Evolutionary conservation across 1,139 yeast species (phyloP), one percentile per base, ranked within the genome.

Genomic region (Debaryomyces sp.): DNA sequence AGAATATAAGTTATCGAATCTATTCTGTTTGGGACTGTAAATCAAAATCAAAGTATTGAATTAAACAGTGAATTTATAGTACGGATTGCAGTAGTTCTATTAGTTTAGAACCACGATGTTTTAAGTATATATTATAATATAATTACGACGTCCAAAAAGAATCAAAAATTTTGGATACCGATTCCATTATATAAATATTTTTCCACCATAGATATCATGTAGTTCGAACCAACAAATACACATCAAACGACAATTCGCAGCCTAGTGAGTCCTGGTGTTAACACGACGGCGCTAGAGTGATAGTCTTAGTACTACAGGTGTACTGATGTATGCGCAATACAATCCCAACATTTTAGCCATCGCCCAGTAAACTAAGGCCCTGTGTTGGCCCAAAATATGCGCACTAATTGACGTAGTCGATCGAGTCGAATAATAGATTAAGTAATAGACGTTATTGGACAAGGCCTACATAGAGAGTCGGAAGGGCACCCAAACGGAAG

Each of bases 321-420:
- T 22, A 23, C 26, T 26, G 43, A 41, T 29, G 43, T 36, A 22
- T 36, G 36, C 37, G 46, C 38, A 30, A 10, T 13, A 22, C 23
- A 27, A 35, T 43, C 46, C 46, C 46, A 43, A 43, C 46, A 43
- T 24, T 36, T 36, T 36, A 21, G 13, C 35, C 37, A 27, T 41
- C 27, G 36, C 36, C 36, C 43, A 30, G 27, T 36, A 21, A 26
- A 15, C 21, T 27, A 24, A 27, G 32, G 27, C 27, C 26, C 35
- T 36, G 41, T 43, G 46, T 43, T 43, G 46, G 41, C 41, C 46
- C 46, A 43, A 43, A 43, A 43, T 43, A 43, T 43, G 46, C 46
- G 41, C 29, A 24, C 21, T 29, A 18, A 21, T 32, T 43, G 46
- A 43, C 46, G 46, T 43, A 43, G 38, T 12, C 13, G 33, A 27